Conservation (phyloP, 106 monocot genomes). For the Acanthochlamys bracteata region DNA sequence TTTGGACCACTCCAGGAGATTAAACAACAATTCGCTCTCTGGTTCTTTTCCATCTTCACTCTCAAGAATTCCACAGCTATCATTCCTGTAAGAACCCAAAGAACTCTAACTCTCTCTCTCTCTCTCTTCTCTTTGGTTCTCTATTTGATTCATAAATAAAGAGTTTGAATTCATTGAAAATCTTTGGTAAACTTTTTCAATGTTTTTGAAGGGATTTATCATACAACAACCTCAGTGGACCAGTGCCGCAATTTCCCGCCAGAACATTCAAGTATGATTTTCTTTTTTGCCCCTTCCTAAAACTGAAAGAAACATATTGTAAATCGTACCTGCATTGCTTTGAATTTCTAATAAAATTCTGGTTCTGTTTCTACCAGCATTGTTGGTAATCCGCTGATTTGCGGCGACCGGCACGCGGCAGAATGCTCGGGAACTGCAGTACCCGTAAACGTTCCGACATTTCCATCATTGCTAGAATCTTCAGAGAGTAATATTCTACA, state of each 20-base stretch:
- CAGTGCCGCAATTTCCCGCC: constrained; percentile 66
- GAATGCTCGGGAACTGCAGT: constrained; percentile 42
- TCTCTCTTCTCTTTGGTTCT: constrained; percentile 2
- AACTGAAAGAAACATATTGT: no score
- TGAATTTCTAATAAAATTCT: not conserved
- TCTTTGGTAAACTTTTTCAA: not conserved
- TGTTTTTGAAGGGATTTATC: constrained; percentile 70
- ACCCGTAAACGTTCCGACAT: constrained; percentile 19
- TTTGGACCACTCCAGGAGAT: constrained; percentile 34
- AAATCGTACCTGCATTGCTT: no score
- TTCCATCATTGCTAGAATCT: constrained; percentile 41
- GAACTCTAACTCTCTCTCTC: no score
- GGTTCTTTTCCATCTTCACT: constrained; percentile 65
- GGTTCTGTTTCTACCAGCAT: not conserved
- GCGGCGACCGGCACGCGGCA: constrained; percentile 33
- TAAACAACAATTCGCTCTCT: constrained; percentile 93
- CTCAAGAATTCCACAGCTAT: constrained; percentile 63
- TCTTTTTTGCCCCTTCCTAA: not conserved
- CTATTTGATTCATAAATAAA: not conserved
- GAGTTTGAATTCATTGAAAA: not conserved
- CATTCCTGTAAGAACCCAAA: constrained; percentile 73
- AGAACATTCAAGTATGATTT: constrained; percentile 81
- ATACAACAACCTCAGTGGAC: constrained; percentile 90
- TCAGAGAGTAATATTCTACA: constrained; percentile 34
- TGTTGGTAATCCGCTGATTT: constrained; percentile 58